A percentile compares a stretch with the other conserved stretches of the same genome.
phyloP scores from a whole-genome alignment of 2,329 filamentous ascomycete genomes.

The Sporothrix euskadiensis region DNA sequence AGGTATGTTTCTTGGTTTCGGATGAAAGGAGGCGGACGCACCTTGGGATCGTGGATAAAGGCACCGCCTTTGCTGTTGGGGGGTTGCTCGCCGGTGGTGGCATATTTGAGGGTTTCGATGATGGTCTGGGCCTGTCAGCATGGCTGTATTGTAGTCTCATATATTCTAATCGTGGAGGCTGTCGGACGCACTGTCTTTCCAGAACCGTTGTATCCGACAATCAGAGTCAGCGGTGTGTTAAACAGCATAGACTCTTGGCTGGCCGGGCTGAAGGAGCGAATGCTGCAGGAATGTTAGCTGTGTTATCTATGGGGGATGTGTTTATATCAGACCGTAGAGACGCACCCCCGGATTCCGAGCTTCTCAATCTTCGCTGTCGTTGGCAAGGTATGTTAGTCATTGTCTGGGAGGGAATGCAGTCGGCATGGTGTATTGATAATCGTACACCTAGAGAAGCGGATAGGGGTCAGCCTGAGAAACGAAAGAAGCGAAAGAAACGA shows the following conservation, averaged over 20 bases:
- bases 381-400: background rate
- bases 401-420: too few species aligned
- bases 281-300: slow-evolving; percentile 33
- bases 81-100: slow-evolving; percentile 88
- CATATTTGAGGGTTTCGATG: slow-evolving; percentile 98
- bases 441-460: background rate
- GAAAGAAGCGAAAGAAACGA: too few species aligned
- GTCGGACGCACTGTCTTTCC: slow-evolving; percentile 69
- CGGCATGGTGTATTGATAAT: background rate
- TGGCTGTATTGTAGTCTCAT: too few species aligned
- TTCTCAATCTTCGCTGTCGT: slow-evolving; percentile 35
- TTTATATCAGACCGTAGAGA: background rate
- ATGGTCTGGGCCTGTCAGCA: slow-evolving; percentile 60
- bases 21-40: slow-evolving; percentile 38
- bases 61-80: slow-evolving; percentile 88
- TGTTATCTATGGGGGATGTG: background rate
- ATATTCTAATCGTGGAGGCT: background rate
- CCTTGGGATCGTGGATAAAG: slow-evolving; percentile 96
- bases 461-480: too few species aligned
- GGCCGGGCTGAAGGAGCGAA: slow-evolving; percentile 80
- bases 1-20: background rate
- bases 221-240: slow-evolving; percentile 86
- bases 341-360: slow-evolving; percentile 35
- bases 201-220: slow-evolving; percentile 95
- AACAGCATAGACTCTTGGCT: slow-evolving; percentile 79